Base-by-base conservation (phyloP, 257 asterid species). In the Lithospermum erythrorhizon region DNA sequence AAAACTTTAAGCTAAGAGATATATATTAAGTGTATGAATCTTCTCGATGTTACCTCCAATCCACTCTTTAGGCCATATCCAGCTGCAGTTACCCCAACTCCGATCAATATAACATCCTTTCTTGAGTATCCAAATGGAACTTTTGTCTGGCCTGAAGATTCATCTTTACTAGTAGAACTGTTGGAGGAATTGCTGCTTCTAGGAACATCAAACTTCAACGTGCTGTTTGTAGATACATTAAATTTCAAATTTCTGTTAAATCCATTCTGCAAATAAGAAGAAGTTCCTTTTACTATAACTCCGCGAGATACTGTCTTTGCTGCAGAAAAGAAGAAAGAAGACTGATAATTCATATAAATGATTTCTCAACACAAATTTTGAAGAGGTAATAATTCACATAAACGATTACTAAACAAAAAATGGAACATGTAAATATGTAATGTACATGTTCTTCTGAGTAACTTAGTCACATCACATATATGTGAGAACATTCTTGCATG, bases 71-170 rank as follows among this genome's bases (percentile, higher is more conserved):
- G 75, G 73, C 85, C 95, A 61, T 61, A 1, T 11, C 98, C 99
- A 66, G 68, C 69, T 70, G 68, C 65, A 19, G 95, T 89, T 59
- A 83, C 73, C 74, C 96, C 96, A 60, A 93, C 19, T 54, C 97
- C 99, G 13, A 93, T 86, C 61, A 87, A 81, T 68, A 93, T 6
- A 62, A 93, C 99, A 75, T 93, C 99, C 85, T 93, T 89, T 70
- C 99, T 89, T 19, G 95, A 64, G 72, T 93, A 93, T 57, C 97
- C 99, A 62, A 93, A 93, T 58, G 96, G 91, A 24, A 68, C 73
- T 94, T 85, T 83, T 8, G 72, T 47, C 68, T 80, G 67, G 60
- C 66, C 60, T 53, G 86, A 70, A 72, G 88, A 74, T 66, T 75
- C 80, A 54, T 76, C 87, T 32, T 71, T 79, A 65, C 70, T 69